These are phyloP conservation scores for Oenanthe sinensis DNA, from an alignment of 129 eudicot species.

Conservation along the genomic window DNA sequence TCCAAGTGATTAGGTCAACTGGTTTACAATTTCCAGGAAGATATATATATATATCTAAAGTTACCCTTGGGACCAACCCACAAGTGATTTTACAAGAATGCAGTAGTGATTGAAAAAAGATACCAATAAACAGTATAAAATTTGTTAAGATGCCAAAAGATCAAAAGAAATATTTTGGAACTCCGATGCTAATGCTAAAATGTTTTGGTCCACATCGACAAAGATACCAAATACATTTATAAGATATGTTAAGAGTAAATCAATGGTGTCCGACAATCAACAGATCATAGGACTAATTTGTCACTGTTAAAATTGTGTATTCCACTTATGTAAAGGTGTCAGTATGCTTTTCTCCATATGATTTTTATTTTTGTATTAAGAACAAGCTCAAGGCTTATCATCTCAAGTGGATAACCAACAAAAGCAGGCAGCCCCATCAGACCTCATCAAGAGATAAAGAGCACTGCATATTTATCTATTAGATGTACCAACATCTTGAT, in stretches of 20 bases:
- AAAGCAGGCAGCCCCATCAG: neutral
- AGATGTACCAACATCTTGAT: neutral
- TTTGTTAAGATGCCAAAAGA: no score
- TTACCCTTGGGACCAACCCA: neutral
- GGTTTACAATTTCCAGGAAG: neutral
- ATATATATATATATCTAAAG: neutral
- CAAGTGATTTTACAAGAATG: neutral
- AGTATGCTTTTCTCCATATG: neutral
- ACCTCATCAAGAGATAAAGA: neutral
- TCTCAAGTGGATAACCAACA: neutral
- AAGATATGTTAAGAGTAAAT: neutral
- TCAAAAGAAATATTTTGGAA: no score
- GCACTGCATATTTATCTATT: neutral
- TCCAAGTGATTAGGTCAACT: neutral
- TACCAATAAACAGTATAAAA: neutral
- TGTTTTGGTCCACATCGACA: neutral
- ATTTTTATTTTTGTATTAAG: neutral
- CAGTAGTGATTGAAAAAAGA: neutral
- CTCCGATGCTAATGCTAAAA: no score
- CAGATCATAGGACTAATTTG: neutral
- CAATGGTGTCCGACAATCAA: neutral
- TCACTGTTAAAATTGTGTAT: neutral
- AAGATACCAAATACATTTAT: neutral
- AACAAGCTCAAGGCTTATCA: neutral
- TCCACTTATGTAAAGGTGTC: no score